Evolutionary conservation across 2,329 filamentous ascomycete species (phyloP), one percentile per base, ranked within the genome.

Genomic region (Colletotrichum gloeosporioides): DNA sequence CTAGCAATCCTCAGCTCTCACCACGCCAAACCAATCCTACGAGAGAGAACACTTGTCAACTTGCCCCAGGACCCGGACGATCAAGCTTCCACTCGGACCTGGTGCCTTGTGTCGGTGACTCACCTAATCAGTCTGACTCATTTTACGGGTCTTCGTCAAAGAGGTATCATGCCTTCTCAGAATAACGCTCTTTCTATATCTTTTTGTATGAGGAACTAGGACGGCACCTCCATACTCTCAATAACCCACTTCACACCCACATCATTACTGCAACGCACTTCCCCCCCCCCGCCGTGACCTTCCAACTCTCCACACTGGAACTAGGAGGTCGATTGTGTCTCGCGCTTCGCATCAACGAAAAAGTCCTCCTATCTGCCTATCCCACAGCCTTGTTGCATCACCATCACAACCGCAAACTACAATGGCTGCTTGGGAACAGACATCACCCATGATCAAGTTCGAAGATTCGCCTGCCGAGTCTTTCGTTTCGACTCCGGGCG

Each of bases 391-490:
- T 25, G 18, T 15, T 16, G 29, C 29, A 62, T 12, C 31, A 22
- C 59, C n/a, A 12, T 15, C 16, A 34, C 70, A 77, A 78, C 71
- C 75, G 57, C 77, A 44, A 71, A 81, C 71, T 78, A 85, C 77
- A n/a, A 88, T 89, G 88, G 83, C 84, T 72, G 83, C 82, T 65
- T 85, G 83, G 83, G 80, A 84, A 76, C 82, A 85, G 82, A 65
- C 80, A 16, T 85, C 88, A 73, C 86, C 88, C 49, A 81, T 85
- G 75, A 81, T 89, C 82, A 91, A 91, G 83, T 86, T 90, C 78
- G 89, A 91, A 83, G 80, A 85, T 75, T 91, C 89, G 55, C 89
- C 89, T 4, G 84, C 88, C 81, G 90, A 91, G 82, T 91, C 89
- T 7, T 85, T 90, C 61, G 82, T 91, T 49, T 91, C 90, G 4